These are phyloP conservation scores for Kuraishia borneana DNA, from an alignment of 805 yeast species.

Conservation along the genomic window DNA sequence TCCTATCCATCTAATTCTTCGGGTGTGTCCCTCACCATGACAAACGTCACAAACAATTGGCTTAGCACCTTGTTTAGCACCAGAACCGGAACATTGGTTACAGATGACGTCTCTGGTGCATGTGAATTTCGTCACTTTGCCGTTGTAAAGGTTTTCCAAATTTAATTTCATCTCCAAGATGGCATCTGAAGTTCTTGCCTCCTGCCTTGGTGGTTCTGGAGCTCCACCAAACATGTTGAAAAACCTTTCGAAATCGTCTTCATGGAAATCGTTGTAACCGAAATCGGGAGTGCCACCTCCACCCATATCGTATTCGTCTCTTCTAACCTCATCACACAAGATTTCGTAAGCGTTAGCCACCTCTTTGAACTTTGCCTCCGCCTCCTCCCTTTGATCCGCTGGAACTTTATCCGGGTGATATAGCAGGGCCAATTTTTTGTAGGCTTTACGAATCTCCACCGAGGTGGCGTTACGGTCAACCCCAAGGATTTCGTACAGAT, in stretches of 20 bases:
- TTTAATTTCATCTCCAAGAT: slow-evolving; percentile 51
- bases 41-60: slow-evolving; percentile 52
- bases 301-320: slow-evolving; percentile 48
- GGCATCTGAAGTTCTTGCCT: slow-evolving; percentile 49
- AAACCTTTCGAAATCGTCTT: slow-evolving; percentile 72
- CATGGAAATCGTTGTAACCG: slow-evolving; percentile 34
- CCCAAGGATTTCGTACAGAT: slow-evolving; percentile 58
- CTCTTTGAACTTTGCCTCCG: slow-evolving; percentile 76
- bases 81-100: slow-evolving; percentile 62
- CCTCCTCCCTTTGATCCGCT: slow-evolving; percentile 46
- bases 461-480: slow-evolving; percentile 54
- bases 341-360: slow-evolving; percentile 80
- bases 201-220: slow-evolving; percentile 8
- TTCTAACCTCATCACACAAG: slow-evolving; percentile 54
- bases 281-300: slow-evolving; percentile 32
- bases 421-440: slow-evolving; percentile 68
- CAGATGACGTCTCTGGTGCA: slow-evolving; percentile 68
- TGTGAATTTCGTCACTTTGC: slow-evolving; percentile 67
- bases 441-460: slow-evolving; percentile 73
- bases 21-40: slow-evolving; percentile 56
- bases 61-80: slow-evolving; percentile 52
- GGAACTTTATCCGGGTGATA: slow-evolving; percentile 86
- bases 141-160: slow-evolving; percentile 67
- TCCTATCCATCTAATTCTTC: slow-evolving; percentile 51
- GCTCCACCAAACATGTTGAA: slow-evolving; percentile 28